phyloP scores from a whole-genome alignment of 2,329 filamentous ascomycete species.

The Fonsecaea pugnacius region DNA sequence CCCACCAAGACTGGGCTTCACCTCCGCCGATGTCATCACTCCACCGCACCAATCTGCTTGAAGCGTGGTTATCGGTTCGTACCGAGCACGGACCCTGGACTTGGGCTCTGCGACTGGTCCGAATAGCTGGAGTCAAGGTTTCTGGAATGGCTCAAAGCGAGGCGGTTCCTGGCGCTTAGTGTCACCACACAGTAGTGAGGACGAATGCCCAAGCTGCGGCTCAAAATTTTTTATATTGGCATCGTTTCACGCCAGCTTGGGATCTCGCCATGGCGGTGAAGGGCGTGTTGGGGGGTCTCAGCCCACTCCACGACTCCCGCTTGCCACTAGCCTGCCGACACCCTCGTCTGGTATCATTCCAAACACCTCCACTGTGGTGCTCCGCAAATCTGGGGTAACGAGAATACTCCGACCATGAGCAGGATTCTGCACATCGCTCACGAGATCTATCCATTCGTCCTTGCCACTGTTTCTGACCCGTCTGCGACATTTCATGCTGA shows the following conservation, averaged over 20 bases:
- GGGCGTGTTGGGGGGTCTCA: not conserved
- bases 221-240: conserved; percentile 4
- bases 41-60: not conserved
- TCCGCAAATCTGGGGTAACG: conserved; percentile 71
- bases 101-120: not conserved
- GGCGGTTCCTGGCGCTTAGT: conserved; percentile 14
- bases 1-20: not conserved
- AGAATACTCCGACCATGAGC: conserved; percentile 77
- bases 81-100: conserved; percentile 7
- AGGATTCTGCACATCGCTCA: conserved; percentile 77
- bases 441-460: conserved; percentile 48
- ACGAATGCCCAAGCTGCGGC: not conserved
- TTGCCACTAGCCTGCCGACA: conserved; percentile 23
- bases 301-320: conserved; percentile 13
- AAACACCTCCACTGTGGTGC: conserved; percentile 70
- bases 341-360: conserved; percentile 22
- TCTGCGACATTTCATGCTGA: conserved; percentile 68
- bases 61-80: conserved; percentile 3
- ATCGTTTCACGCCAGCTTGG: not conserved
- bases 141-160: conserved; percentile 8
- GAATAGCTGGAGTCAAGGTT: not conserved
- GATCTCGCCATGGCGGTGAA: conserved; percentile 1
- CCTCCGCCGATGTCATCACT: not conserved
- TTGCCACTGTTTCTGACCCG: conserved; percentile 29
- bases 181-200: conserved; percentile 11